Evolutionary conservation across 2,329 filamentous ascomycete species (phyloP).

Genomic region (Aspergillus tanneri): DNA sequence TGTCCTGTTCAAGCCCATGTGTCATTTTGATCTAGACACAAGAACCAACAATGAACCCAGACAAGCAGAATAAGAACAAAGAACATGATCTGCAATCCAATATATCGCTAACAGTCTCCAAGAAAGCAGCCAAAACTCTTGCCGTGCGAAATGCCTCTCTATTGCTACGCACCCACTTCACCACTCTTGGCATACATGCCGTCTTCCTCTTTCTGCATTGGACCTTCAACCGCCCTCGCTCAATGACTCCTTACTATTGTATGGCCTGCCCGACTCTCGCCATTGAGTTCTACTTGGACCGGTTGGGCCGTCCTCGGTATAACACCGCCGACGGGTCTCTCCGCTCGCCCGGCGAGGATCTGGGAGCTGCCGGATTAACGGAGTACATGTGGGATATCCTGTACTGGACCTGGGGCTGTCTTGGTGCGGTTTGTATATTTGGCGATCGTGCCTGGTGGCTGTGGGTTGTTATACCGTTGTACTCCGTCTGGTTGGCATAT

Average conservation of each 20-base stretch:
- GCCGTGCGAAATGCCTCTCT: constrained; percentile 76
- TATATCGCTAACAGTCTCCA: constrained; percentile 9
- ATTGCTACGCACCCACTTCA: constrained; percentile 78
- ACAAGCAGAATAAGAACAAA: too few species aligned
- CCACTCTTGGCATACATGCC: constrained; percentile 68
- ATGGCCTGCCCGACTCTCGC: constrained; percentile 72
- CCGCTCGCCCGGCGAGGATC: constrained; percentile 77
- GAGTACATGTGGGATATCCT: constrained; percentile 98
- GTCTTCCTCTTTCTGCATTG: constrained; percentile 73
- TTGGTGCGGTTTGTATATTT: constrained; percentile 69
- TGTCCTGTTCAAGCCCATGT: too few species aligned
- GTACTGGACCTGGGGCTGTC: constrained; percentile 86
- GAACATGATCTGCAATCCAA: too few species aligned
- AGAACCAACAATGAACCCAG: too few species aligned
- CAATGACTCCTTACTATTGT: constrained; percentile 65
- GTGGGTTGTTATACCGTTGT: constrained; percentile 53
- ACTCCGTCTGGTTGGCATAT: constrained; percentile 49
- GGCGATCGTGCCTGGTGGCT: constrained; percentile 78
- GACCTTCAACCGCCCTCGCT: constrained; percentile 61
- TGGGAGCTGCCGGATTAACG: constrained; percentile 81
- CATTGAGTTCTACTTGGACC: constrained; percentile 84
- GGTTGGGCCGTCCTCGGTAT: constrained; percentile 74
- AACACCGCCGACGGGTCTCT: constrained; percentile 65
- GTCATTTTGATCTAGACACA: too few species aligned
- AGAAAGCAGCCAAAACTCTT: constrained; percentile 57